These are phyloP conservation scores for Stramenopiles sp. DNA, from an alignment of 352 stramenopile species.

Conservation along the genomic window DNA sequence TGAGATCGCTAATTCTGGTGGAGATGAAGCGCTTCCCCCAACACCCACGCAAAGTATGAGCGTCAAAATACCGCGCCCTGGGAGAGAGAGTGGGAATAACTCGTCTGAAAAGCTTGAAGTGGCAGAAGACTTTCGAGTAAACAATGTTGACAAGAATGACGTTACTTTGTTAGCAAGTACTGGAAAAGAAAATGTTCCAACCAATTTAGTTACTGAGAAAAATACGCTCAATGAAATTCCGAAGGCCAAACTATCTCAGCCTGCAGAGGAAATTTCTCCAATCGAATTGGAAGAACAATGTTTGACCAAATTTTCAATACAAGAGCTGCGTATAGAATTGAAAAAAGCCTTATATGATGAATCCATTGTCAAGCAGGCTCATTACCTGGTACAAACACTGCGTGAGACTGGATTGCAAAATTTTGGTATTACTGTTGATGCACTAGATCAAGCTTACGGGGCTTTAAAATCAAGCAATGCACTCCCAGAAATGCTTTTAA, in stretches of 20 bases:
- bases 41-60: not conserved
- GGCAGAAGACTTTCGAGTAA: not conserved
- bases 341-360: not conserved
- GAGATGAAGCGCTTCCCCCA: not conserved
- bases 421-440: not conserved
- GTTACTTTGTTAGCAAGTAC: not conserved
- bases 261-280: no score
- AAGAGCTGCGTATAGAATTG: not conserved
- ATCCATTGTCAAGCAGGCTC: not conserved
- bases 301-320: no score
- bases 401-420: not conserved
- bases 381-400: not conserved
- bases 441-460: not conserved
- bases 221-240: not conserved
- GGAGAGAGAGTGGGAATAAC: not conserved
- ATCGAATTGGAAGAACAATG: no score
- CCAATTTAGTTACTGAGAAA: not conserved
- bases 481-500: not conserved
- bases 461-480: not conserved
- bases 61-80: not conserved
- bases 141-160: not conserved
- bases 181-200: not conserved
- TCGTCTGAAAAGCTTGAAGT: not conserved
- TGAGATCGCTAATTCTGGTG: not conserved
- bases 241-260: not conserved